Percentiles rank a stretch among this genome's conserved stretches.
Evolutionary conservation across 306 rosid genomes (phyloP).

Genomic region (Trifolium dubium): DNA sequence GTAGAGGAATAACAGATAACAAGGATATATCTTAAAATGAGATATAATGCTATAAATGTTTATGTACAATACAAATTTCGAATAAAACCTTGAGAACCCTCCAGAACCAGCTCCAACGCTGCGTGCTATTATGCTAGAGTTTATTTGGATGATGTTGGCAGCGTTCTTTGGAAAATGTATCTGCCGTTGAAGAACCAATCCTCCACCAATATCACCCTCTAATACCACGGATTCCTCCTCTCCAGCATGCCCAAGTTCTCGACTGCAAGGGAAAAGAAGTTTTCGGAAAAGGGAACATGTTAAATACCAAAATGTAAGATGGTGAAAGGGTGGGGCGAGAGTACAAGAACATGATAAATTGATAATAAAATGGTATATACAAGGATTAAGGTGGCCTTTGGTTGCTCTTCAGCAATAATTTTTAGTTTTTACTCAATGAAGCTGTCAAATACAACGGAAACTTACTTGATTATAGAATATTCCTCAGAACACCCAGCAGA

Average conservation of each 20-base stretch:
- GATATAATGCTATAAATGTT: slow-evolving; percentile 24
- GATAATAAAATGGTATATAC: neutral
- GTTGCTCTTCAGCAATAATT: slow-evolving; percentile 12
- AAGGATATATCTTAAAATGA: neutral
- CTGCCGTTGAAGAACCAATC: slow-evolving; percentile 71
- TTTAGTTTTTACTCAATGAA: slow-evolving; percentile 13
- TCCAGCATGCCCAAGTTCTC: slow-evolving; percentile 66
- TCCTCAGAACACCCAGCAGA: slow-evolving; percentile 97
- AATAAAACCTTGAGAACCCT: slow-evolving; percentile 87
- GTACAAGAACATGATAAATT: neutral
- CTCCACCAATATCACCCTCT: slow-evolving; percentile 94
- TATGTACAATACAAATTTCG: slow-evolving; percentile 23
- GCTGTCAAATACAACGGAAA: slow-evolving; percentile 23
- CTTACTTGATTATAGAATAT: slow-evolving; percentile 74
- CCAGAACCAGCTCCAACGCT: slow-evolving; percentile 96
- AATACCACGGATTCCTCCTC: slow-evolving; percentile 70
- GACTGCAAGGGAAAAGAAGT: slow-evolving; percentile 55
- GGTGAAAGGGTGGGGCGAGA: neutral
- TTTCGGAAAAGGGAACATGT: slow-evolving; percentile 9
- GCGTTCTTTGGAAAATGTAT: slow-evolving; percentile 62
- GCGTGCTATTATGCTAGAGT: slow-evolving; percentile 77
- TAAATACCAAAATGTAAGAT: slow-evolving; percentile 18
- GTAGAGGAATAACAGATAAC: slow-evolving; percentile 11
- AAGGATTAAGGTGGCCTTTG: slow-evolving; percentile 19
- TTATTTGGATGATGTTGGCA: slow-evolving; percentile 54